These are phyloP conservation scores for Achaetomium macrosporum DNA, from an alignment of 2,329 filamentous ascomycete species.

Conservation along the genomic window DNA sequence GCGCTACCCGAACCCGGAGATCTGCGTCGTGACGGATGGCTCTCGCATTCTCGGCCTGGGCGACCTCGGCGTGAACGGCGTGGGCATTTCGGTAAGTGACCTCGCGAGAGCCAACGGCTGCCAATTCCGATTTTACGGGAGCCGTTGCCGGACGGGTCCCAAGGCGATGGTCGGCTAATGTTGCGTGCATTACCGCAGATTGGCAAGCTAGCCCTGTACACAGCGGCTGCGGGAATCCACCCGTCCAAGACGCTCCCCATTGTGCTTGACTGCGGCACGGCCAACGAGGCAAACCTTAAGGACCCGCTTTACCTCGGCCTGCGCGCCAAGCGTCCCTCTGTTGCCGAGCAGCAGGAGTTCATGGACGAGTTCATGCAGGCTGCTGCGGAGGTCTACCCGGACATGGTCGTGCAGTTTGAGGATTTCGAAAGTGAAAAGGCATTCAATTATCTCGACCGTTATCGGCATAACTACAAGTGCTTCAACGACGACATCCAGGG, in stretches of 20 bases:
- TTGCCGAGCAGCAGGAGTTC: conserved; percentile 79
- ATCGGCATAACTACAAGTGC: conserved; percentile 82
- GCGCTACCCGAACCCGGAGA: conserved; percentile 84
- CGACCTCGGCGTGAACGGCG: conserved; percentile 92
- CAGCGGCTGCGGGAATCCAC: conserved; percentile 88
- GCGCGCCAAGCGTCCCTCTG: conserved; percentile 70
- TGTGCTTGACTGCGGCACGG: conserved; percentile 60
- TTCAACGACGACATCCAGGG: conserved; percentile 99
- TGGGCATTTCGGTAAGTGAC: conserved; percentile 79
- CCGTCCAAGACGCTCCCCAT: conserved; percentile 75
- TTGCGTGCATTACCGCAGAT: conserved; percentile 45
- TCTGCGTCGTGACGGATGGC: conserved; percentile 94
- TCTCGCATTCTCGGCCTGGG: conserved; percentile 89
- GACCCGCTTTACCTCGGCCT: conserved; percentile 84
- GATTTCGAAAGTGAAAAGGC: conserved; percentile 92
- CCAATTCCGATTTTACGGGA: not conserved
- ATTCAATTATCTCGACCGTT: conserved; percentile 87
- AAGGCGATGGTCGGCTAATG: conserved; percentile 21
- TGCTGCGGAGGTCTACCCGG: conserved; percentile 64
- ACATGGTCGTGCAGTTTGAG: conserved; percentile 83
- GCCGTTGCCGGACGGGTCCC: conserved; percentile 1
- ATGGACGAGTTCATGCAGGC: conserved; percentile 97
- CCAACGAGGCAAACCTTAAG: conserved; percentile 59
- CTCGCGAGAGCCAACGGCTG: conserved; percentile 7
- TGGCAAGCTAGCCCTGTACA: conserved; percentile 93